phyloP scores from a whole-genome alignment of 2,329 filamentous ascomycete species.

The Aspergillus sp. region DNA sequence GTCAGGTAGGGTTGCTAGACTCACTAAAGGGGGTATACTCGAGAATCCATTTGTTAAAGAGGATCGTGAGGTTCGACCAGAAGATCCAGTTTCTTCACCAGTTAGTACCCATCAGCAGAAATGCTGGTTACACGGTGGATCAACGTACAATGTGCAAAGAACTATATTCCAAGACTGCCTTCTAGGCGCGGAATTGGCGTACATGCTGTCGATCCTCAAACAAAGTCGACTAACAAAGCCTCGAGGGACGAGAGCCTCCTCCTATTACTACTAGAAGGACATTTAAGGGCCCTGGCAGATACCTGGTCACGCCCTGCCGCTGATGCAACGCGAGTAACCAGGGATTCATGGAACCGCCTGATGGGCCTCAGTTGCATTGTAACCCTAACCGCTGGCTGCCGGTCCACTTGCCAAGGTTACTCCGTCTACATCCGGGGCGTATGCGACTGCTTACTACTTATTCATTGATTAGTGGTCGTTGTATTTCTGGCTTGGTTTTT shows the following conservation, averaged over 20 bases:
- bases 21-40: slow-evolving; percentile 79
- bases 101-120: neutral
- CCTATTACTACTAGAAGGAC: neutral
- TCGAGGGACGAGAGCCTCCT: neutral
- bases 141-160: slow-evolving; percentile 18
- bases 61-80: slow-evolving; percentile 57
- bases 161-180: slow-evolving; percentile 17
- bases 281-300: neutral
- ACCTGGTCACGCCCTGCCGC: neutral
- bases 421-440: neutral
- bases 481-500: neutral
- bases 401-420: neutral
- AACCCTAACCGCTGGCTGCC: neutral
- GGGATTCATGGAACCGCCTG: neutral
- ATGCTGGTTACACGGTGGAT: neutral
- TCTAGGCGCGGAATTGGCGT: neutral
- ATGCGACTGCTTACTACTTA: neutral
- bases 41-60: slow-evolving; percentile 98
- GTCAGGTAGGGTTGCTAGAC: slow-evolving; percentile 32
- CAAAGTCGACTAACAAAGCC: neutral
- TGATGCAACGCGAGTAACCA: slow-evolving; percentile 3
- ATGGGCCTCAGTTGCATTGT: neutral
- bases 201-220: neutral
- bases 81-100: slow-evolving; percentile 24
- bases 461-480: too few species aligned